phyloP scores from a whole-genome alignment of 2,329 filamentous ascomycete species.

The Zymoseptoria ardabiliae region DNA sequence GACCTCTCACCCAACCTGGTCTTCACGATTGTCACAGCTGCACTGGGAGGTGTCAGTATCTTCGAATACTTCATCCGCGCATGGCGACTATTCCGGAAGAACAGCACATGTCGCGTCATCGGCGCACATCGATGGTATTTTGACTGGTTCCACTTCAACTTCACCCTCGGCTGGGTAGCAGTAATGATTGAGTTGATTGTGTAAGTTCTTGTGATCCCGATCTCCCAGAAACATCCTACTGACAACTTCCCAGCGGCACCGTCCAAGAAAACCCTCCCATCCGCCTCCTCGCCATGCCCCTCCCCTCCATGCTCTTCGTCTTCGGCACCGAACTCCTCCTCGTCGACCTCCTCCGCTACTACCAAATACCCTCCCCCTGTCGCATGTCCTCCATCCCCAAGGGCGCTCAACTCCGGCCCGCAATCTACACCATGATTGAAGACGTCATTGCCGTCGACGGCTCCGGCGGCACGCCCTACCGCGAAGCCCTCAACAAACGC shows the following conservation, averaged over 20 bases:
- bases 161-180: conserved; percentile 48
- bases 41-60: conserved; percentile 47
- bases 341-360: conserved; percentile 42
- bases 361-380: conserved; percentile 40
- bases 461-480: conserved; percentile 45
- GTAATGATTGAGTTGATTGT: conserved; percentile 52
- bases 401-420: conserved; percentile 45
- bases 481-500: conserved; percentile 44
- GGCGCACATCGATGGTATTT: conserved; percentile 36
- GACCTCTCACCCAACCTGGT: conserved; percentile 43
- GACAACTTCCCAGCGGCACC: conserved; percentile 34
- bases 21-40: conserved; percentile 49
- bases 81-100: conserved; percentile 43
- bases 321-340: conserved; percentile 46
- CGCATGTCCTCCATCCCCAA: conserved; percentile 47
- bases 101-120: conserved; percentile 47
- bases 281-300: conserved; percentile 47
- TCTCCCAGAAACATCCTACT: conserved; percentile 4
- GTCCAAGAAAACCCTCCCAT: conserved; percentile 43
- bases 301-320: conserved; percentile 45
- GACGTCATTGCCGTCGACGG: conserved; percentile 49
- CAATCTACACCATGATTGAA: conserved; percentile 49
- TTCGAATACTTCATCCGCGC: conserved; percentile 48
- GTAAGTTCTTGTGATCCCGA: conserved; percentile 24
- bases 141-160: conserved; percentile 53